Conservation (phyloP, 306 rosid genomes). For the Canavalia ensiformis region DNA sequence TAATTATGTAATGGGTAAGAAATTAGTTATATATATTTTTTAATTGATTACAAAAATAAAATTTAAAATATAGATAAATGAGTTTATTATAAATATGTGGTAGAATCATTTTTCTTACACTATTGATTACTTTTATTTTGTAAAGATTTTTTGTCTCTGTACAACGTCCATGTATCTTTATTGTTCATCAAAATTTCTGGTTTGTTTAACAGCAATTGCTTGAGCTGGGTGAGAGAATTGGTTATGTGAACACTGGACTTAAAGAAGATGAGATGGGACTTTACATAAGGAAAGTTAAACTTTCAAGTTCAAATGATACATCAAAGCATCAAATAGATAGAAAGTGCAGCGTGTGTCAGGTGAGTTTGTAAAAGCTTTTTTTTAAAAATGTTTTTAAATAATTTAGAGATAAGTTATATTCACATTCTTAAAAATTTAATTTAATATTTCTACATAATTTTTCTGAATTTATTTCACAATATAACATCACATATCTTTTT, state of each 20-base stretch:
- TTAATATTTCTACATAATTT: too few species aligned
- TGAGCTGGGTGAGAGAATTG: conserved; percentile 90
- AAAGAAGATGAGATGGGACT: conserved; percentile 80
- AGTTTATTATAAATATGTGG: too few species aligned
- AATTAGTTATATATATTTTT: too few species aligned
- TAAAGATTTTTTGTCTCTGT: background rate
- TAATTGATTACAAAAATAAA: too few species aligned
- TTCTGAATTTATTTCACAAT: too few species aligned
- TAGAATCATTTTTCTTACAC: too few species aligned
- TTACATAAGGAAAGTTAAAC: conserved; percentile 66
- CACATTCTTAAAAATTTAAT: too few species aligned
- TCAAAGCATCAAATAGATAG: conserved; percentile 68
- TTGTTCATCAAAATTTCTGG: conserved; percentile 30
- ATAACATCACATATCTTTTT: too few species aligned
- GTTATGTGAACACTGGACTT: conserved; percentile 88
- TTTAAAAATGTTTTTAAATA: background rate
- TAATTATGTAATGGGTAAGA: too few species aligned
- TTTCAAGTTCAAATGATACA: conserved; percentile 54
- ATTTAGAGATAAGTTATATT: background rate
- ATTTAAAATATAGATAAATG: too few species aligned
- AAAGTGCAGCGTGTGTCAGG: conserved; percentile 95
- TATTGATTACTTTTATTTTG: background rate
- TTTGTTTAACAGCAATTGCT: conserved; percentile 75
- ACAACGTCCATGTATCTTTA: background rate
- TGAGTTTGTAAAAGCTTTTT: conserved; percentile 44